phyloP scores from a whole-genome alignment of 768 basidiomycete genomes.

The Trametes cinnabarina region DNA sequence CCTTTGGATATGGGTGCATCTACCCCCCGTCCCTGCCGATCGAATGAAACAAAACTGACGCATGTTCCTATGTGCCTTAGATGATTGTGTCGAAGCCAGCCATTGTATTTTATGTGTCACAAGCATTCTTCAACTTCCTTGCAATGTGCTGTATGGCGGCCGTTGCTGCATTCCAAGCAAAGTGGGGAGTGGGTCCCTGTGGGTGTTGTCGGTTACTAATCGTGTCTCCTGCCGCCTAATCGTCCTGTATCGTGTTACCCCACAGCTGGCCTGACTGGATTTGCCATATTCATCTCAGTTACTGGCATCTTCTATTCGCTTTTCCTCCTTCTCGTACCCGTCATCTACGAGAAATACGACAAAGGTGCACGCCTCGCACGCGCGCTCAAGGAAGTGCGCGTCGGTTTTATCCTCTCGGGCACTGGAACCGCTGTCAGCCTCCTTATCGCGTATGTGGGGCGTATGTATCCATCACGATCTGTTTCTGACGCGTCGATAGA shows the following conservation, averaged over 20 bases:
- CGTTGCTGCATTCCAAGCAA: conserved; percentile 85
- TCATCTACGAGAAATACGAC: conserved; percentile 84
- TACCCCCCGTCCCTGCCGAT: conserved; percentile 10
- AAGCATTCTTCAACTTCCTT: conserved; percentile 92
- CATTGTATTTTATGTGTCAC: conserved; percentile 71
- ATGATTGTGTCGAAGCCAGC: conserved; percentile 87
- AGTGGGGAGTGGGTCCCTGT: conserved; percentile 86
- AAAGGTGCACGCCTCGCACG: conserved; percentile 73
- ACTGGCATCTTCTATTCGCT: conserved; percentile 68
- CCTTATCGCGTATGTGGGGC: conserved; percentile 67
- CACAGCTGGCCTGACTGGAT: conserved; percentile 81
- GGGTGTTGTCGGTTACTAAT: conserved; percentile 33
- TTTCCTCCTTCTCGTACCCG: conserved; percentile 75
- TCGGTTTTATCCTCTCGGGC: conserved; percentile 79
- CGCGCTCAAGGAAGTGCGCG: conserved; percentile 78
- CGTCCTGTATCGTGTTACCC: neutral
- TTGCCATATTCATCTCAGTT: conserved; percentile 80
- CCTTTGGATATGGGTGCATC: conserved; percentile 66
- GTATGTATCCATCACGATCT: neutral
- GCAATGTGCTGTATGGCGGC: conserved; percentile 90
- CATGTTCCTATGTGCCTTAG: conserved; percentile 37
- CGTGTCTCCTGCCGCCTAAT: neutral
- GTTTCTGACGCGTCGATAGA: conserved; percentile 35
- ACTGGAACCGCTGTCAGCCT: conserved; percentile 64
- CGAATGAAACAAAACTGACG: conserved; percentile 19